Conservation (phyloP, 192 early-diverging fungal species). For the Entomortierella beljakovae region DNA sequence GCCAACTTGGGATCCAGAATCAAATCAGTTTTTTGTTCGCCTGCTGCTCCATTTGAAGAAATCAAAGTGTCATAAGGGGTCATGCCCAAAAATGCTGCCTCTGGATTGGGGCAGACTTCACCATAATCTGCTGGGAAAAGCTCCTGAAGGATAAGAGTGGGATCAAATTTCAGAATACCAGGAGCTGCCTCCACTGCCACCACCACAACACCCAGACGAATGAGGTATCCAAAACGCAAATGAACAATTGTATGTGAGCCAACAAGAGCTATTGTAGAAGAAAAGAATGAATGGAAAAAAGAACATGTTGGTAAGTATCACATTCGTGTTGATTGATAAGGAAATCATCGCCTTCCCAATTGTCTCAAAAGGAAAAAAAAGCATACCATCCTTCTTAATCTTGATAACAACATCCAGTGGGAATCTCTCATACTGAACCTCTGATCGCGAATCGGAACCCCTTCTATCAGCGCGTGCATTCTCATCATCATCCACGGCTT, state of each 20-base stretch:
- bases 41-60: conserved; percentile 9
- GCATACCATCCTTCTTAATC: conserved; percentile 35
- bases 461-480: conserved; percentile 2
- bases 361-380: background rate
- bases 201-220: conserved; percentile 23
- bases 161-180: conserved; percentile 22
- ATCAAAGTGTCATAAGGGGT: conserved; percentile 19
- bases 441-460: background rate
- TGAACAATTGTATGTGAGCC: conserved; percentile 28
- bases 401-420: conserved; percentile 33
- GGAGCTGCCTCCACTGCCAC: conserved; percentile 30
- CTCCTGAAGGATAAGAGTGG: conserved; percentile 14
- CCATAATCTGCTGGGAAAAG: conserved; percentile 18
- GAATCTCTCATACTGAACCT: conserved; percentile 17
- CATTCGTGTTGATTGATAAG: background rate
- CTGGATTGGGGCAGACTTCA: conserved; percentile 24
- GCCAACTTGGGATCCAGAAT: conserved; percentile 8
- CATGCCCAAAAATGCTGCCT: conserved; percentile 27
- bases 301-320: too few species aligned
- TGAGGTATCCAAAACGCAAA: conserved; percentile 24
- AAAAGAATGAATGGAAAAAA: background rate
- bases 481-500: conserved; percentile 12
- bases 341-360: background rate
- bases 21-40: conserved; percentile 20
- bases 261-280: conserved; percentile 3